Evolutionary conservation across 1,139 yeast species (phyloP), one percentile per base, ranked within the genome.

Genomic region (Yamadazyma triangularis): DNA sequence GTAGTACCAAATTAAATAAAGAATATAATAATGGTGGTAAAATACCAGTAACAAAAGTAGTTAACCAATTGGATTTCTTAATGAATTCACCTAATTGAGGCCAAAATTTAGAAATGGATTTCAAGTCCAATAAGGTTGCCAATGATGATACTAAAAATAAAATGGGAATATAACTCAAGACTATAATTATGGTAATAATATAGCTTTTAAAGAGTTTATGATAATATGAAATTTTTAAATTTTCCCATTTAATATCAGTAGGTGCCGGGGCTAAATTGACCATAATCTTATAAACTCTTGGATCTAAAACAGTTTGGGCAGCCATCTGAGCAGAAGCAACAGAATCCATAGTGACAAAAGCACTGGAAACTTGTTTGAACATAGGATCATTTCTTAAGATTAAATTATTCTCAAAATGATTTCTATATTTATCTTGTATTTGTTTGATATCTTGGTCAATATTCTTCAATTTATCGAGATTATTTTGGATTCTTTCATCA

Each of bases 241-340:
- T 81, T 30, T 73, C 76, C 93, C 93, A 83, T 31, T 76, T 77
- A 25, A 83, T 77, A 51, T 83, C 93, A 38, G 79, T 79, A 1
- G 91, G 89, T 8, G 91, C 88, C 2, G 93, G 93, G 0, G 93
- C 93, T 34, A 82, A 58, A 24, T 74, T 64, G 0, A 85, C 81
- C 38, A 82, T 79, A 34, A 83, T 60, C 43, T 77, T 79, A 48
- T 81, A 79, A 8, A 80, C 88, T 37, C 86, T 65, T 5, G 91
- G 91, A 47, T 83, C 91, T 33, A 83, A 55, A 0, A 83, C 84
- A 0, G 91, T 83, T 48, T 83, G 93, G 0, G 91, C 91, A 3
- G 86, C 84, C 86, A 82, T 81, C 54, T 83, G 93, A 0, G 91
- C 91, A 28, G 84, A 77, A 0, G 91, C 91, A 1, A 82, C 91